Base-by-base conservation (phyloP, 306 rosid species). In the Dryas octopetala region DNA sequence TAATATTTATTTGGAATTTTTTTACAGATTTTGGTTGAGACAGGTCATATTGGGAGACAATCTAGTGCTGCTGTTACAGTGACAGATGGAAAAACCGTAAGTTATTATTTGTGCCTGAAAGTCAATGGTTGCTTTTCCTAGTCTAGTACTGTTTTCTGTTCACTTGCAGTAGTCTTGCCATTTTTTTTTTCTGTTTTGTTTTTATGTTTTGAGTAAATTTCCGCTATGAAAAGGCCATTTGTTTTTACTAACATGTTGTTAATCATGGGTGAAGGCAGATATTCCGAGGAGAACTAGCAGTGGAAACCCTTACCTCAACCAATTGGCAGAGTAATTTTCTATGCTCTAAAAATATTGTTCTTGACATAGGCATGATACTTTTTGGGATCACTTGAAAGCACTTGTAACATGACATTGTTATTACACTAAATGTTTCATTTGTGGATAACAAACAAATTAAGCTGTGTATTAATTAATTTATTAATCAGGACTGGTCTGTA, bases 11-110 rank as follows among this genome's bases (percentile, higher is more conserved):
- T 23, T 23, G 23, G 23, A 0, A 23, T 23, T 32, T 79, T 74
- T 78, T 57, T 86, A 15, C 91, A 92, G 97, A 92, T 95, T 78
- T 84, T 91, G 90, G 95, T 95, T 62, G 99, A 95, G 90, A 95
- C 97, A 44, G 99, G 97, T 73, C 93, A 90, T 79, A 95, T 95
- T 4, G 99, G 97, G 72, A 92, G 97, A 82, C 99, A 92, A 84
- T 91, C 99, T 81, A 92, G 97, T 86, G 93, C 92, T 59, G 77
- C 97, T 66, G 96, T 95, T 81, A 95, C 97, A 49, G 93, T 92
- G 69, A 95, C 97, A 16, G 99, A 95, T 66, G 97, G 99, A 71
- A 97, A 95, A 82, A 95, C 97, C 17, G 99, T 95, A 84, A 87
- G 97, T 84, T 84, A 69, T 52, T 23, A 23, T 66, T 76, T 59